A percentile compares a stretch with the other conserved stretches of the same genome.
Conservation (phyloP, 805 yeast genomes). For the Yarrowia deformans region DNA sequence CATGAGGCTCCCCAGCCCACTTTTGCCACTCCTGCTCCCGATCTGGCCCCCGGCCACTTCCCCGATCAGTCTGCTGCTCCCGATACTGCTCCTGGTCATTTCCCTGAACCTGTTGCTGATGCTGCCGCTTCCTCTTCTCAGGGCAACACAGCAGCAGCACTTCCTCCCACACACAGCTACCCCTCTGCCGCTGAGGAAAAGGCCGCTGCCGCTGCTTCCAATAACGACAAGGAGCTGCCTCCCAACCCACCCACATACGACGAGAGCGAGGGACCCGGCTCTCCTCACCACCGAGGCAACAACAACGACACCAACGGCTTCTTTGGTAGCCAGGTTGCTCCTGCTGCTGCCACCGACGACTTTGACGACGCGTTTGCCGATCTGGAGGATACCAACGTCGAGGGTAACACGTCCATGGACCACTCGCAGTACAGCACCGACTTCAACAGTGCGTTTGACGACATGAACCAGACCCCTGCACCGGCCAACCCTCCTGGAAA, state of each 20-base stretch:
- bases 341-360: slow-evolving; percentile 8
- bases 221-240: slow-evolving; percentile 36
- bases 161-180: background rate
- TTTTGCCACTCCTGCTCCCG: slow-evolving; percentile 55
- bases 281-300: background rate
- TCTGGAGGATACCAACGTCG: slow-evolving; percentile 40
- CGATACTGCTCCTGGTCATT: slow-evolving; percentile 40
- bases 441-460: slow-evolving; percentile 43
- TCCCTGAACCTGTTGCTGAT: slow-evolving; percentile 42
- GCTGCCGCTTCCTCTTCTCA: slow-evolving; percentile 38
- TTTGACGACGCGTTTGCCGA: slow-evolving; percentile 48
- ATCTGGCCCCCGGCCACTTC: slow-evolving; percentile 52
- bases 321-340: slow-evolving; percentile 4
- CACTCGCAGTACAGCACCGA: slow-evolving; percentile 34
- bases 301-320: slow-evolving; percentile 14
- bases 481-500: slow-evolving; percentile 27
- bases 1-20: slow-evolving; percentile 45
- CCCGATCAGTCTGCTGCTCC: slow-evolving; percentile 25
- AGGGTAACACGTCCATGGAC: slow-evolving; percentile 37
- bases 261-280: slow-evolving; percentile 27
- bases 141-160: background rate
- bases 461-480: slow-evolving; percentile 37
- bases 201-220: slow-evolving; percentile 35
- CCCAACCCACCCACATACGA: slow-evolving; percentile 32
- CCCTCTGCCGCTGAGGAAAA: slow-evolving; percentile 42